Evolutionary conservation across 495 filamentous ascomycete genomes (phyloP).

Genomic region (Talaromyces borbonicus): DNA sequence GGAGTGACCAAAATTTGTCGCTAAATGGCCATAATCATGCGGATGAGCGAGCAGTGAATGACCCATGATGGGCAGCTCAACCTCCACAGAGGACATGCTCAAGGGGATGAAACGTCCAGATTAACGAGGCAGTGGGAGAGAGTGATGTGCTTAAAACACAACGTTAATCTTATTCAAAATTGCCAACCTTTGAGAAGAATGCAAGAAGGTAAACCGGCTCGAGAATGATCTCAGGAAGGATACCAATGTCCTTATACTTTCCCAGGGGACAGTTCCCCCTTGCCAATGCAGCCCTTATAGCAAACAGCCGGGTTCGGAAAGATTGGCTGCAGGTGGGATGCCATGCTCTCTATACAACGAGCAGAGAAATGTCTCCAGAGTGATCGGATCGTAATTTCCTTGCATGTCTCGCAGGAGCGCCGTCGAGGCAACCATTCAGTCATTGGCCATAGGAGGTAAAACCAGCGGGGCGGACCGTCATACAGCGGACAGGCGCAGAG

Average conservation of each 20-base stretch:
- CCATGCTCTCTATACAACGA: slow-evolving; percentile 8
- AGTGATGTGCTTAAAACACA: too few relatives aligned
- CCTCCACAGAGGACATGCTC: slow-evolving; percentile 6
- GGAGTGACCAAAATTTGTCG: not conserved
- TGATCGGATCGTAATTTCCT: slow-evolving; percentile 14
- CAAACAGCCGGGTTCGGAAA: slow-evolving; percentile 5
- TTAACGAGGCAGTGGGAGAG: too few relatives aligned
- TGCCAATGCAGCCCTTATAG: not conserved
- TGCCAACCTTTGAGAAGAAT: not conserved
- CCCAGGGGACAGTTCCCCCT: slow-evolving; percentile 3
- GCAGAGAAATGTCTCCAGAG: slow-evolving; percentile 2
- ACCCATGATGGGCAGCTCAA: slow-evolving; percentile 7
- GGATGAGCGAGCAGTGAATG: slow-evolving; percentile 6
- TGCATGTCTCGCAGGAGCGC: slow-evolving; percentile 22
- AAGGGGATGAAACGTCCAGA: too few relatives aligned
- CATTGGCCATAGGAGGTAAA: slow-evolving; percentile 14
- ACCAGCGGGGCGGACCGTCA: slow-evolving; percentile 3
- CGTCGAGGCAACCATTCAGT: slow-evolving; percentile 6
- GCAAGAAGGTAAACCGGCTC: slow-evolving; percentile 1
- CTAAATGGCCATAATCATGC: slow-evolving; percentile 1
- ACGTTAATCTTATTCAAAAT: not conserved
- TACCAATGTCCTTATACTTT: slow-evolving; percentile 6
- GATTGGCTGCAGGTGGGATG: slow-evolving; percentile 6
- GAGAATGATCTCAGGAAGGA: too few relatives aligned
- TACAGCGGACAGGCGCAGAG: not conserved